These are phyloP conservation scores for Backusella liffmaniae DNA, from an alignment of 192 early-diverging fungal species.

Conservation along the genomic window DNA sequence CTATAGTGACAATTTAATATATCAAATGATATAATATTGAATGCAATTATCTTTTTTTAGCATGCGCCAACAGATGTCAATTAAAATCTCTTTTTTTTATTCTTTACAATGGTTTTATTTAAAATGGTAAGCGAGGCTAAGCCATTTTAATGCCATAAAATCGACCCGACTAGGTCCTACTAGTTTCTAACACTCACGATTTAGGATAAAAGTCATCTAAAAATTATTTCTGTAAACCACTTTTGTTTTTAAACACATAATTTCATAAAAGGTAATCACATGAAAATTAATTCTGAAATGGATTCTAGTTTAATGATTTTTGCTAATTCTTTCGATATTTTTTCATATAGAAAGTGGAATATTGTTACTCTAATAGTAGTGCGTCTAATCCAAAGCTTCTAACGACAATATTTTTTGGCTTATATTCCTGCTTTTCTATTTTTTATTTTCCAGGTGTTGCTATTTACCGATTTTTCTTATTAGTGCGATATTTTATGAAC, in stretches of 20 bases:
- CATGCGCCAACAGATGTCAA: background rate
- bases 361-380: background rate
- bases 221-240: background rate
- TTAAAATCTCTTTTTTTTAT: background rate
- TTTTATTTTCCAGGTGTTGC: background rate
- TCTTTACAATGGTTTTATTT: background rate
- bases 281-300: background rate
- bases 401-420: background rate
- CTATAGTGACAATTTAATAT: background rate
- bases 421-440: background rate
- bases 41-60: background rate
- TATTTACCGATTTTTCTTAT: background rate
- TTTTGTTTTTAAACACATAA: background rate
- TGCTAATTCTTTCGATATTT: background rate
- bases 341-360: background rate
- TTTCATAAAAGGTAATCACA: too few species aligned
- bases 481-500: too few species aligned
- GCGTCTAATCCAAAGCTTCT: background rate
- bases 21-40: background rate
- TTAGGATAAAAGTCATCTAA: background rate
- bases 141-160: background rate
- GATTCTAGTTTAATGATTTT: background rate
- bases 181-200: background rate
- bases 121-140: background rate
- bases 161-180: background rate